Conservation (phyloP, 345 rosid genomes). For the Theobroma cacao region DNA sequence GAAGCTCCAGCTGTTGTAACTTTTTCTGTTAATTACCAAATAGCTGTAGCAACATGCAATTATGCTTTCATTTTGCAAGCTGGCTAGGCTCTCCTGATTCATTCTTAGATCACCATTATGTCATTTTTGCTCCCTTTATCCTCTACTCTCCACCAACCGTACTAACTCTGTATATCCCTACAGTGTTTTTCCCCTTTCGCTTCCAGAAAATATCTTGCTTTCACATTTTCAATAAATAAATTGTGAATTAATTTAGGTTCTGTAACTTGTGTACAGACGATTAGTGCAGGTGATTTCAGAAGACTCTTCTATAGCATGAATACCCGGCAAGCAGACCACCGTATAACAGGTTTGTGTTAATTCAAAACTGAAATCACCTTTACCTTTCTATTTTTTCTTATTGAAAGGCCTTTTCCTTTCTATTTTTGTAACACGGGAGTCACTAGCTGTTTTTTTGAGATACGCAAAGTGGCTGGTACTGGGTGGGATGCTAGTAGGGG, state of each 20-base stretch:
- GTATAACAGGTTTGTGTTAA: not conserved
- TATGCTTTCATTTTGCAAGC: not conserved
- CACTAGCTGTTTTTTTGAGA: not conserved
- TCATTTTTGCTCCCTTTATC: not conserved
- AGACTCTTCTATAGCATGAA: constrained; percentile 19
- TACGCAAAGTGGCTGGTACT: not conserved
- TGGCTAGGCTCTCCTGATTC: constrained; percentile 1
- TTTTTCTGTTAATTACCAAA: not conserved
- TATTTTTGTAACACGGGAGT: not conserved
- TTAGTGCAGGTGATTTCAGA: constrained; percentile 12
- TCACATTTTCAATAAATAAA: not conserved
- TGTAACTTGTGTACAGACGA: constrained; percentile 5
- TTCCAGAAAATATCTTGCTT: not conserved
- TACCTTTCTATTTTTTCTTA: not conserved
- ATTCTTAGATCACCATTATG: not conserved
- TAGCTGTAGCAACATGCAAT: not conserved
- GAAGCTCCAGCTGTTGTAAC: not conserved
- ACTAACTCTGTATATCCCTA: not conserved
- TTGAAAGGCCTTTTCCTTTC: not conserved
- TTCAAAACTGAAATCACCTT: not conserved
- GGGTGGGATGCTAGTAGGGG: constrained; percentile 17
- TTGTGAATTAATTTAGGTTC: not conserved
- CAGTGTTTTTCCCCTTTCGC: not conserved
- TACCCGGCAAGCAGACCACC: not conserved
- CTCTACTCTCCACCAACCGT: not conserved